Base-by-base conservation (phyloP, 1,284 basidiomycete species). In the Ceratobasidium papillatum region DNA sequence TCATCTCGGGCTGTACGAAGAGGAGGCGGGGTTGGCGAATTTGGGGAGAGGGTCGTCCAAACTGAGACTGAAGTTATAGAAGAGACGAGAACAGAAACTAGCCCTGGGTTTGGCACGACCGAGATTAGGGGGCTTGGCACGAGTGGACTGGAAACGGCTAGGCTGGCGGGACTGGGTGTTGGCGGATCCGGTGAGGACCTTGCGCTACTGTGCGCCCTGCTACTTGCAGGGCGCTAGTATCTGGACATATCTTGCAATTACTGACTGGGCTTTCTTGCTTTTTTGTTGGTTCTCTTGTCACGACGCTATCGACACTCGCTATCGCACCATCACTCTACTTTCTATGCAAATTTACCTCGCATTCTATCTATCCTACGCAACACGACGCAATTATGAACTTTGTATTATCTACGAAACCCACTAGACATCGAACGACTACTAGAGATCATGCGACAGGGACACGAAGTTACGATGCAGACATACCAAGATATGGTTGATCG, bases 381-480 rank as follows among this genome's bases (percentile, higher is more conserved):
- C 22, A 43, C 61, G 61, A 25, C 32, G 12, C 25, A 25, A 27
- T 45, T 36, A 38, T 61, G 14, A n/a, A 61, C n/a, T n/a, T n/a
- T 3, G 19, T 19, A 22, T 64, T 4, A 7, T 22, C 25, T 34
- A 8, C 19, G 4, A 17, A 45, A n/a, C 19, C n/a, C 3, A n/a
- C 11, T 34, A 64, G 64, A 66, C 38, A 43, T 69, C 52, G 66
- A 69, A 47, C 66, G 66, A 43, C 30, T 69, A 38, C 25, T 69
- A 36, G 51, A 58, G 30, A 69, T 69, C 32, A 69, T 69, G 66
- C 66, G 52, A 2, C 66, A 69, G 58, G 66, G 66, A 30, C 66
- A 69, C 25, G 66, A 69, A 47, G 52, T 58, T 30, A 69, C 66
- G 52, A 69, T 69, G 66, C 66, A 69, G 66, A 69, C 51, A 3